Evolutionary conservation across 2,329 filamentous ascomycete species (phyloP).

Genomic region (Sarocladium brachiariae): DNA sequence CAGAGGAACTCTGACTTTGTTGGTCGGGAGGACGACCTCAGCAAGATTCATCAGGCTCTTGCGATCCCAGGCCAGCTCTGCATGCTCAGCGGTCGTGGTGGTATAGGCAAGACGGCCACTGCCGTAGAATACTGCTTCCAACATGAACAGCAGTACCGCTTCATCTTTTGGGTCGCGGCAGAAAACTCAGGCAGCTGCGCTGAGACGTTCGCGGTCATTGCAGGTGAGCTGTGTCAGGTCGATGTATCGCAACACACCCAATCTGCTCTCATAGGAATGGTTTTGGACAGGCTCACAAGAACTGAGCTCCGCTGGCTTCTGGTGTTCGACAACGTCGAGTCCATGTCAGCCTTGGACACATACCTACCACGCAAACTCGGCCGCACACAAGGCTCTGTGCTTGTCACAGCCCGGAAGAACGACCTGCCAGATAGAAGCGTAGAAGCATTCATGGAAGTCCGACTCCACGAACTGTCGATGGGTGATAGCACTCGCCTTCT

Average conservation of each 20-base stretch:
- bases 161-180: background rate
- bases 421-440: background rate
- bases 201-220: background rate
- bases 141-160: background rate
- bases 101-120: background rate
- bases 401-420: slow-evolving; percentile 1
- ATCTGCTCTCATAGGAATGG: slow-evolving; percentile 1
- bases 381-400: background rate
- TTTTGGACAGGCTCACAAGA: background rate
- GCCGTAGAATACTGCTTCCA: slow-evolving; percentile 2
- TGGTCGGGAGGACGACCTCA: background rate
- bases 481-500: background rate
- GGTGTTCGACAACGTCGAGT: slow-evolving; percentile 2
- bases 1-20: slow-evolving; percentile 1
- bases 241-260: background rate
- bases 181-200: slow-evolving; percentile 1
- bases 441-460: background rate
- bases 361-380: background rate
- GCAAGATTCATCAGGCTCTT: background rate
- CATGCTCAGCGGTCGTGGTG: background rate
- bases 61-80: background rate
- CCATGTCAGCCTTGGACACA: background rate
- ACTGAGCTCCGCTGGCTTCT: background rate
- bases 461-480: background rate
- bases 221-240: background rate